Percentiles rank a stretch among this genome's conserved stretches.
Evolutionary conservation across 2,329 filamentous ascomycete genomes (phyloP).

Genomic region (Fusarium domesticum): DNA sequence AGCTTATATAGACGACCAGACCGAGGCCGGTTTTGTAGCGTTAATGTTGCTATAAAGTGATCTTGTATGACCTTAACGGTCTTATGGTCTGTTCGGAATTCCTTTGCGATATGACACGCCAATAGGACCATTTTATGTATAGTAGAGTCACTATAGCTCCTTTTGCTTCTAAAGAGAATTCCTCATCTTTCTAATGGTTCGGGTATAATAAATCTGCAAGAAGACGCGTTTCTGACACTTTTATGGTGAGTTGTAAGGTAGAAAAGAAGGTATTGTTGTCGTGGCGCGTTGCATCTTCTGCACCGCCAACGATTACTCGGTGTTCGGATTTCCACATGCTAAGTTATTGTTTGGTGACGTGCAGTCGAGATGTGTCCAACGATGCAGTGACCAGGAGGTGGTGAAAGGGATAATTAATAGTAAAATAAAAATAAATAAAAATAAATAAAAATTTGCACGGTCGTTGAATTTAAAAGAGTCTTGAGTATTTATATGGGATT

Average conservation of each 20-base stretch:
- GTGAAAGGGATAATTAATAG: no score
- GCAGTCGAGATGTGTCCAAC: no score
- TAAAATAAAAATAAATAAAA: no score
- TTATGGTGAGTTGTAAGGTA: background rate
- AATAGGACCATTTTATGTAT: background rate
- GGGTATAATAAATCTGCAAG: background rate
- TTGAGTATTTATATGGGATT: no score
- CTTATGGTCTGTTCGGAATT: background rate
- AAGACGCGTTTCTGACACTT: background rate
- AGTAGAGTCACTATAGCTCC: background rate
- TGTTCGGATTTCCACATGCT: no score
- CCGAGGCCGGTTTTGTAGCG: background rate
- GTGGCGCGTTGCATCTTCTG: no score
- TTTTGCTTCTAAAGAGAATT: conserved; percentile 1
- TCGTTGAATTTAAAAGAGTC: no score
- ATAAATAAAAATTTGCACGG: no score
- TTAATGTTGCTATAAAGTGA: background rate
- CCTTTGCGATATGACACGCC: background rate
- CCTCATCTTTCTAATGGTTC: background rate
- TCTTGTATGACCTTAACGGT: background rate
- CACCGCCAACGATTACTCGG: no score
- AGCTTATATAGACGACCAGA: background rate
- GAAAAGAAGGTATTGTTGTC: background rate
- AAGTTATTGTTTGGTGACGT: no score
- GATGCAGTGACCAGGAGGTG: no score